phyloP scores from a whole-genome alignment of 2,329 filamentous ascomycete species.

The Ceratocystis colombiana region DNA sequence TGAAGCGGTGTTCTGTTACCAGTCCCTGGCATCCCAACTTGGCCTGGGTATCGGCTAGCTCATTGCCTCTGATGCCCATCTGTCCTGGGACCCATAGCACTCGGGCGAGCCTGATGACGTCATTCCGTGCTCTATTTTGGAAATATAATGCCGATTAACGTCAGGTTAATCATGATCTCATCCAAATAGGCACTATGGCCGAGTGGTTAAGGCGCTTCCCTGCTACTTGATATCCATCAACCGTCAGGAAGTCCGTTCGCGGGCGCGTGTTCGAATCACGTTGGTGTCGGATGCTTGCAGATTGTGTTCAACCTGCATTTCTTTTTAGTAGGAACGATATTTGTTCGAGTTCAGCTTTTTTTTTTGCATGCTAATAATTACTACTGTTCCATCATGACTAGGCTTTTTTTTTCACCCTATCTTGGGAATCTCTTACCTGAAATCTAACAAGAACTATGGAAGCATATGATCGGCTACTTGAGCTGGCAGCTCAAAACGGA shows the following conservation, averaged over 20 bases:
- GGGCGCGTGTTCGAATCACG: constrained; percentile 20
- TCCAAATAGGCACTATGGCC: constrained; percentile 22
- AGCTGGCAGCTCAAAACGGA: constrained; percentile 57
- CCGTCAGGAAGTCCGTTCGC: constrained; percentile 18
- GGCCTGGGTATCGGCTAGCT: too few species aligned
- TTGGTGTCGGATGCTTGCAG: constrained; percentile 19
- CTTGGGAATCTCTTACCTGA: not conserved
- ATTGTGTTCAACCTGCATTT: too few species aligned
- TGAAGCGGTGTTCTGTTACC: too few species aligned
- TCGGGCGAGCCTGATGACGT: not conserved
- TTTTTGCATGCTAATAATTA: not conserved
- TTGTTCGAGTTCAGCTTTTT: constrained; percentile 3
- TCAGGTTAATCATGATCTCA: too few species aligned
- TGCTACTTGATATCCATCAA: constrained; percentile 10
- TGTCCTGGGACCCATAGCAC: not conserved
- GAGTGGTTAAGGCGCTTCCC: constrained; percentile 26
- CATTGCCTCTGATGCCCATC: not conserved
- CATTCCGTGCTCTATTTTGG: too few species aligned
- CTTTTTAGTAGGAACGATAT: too few species aligned
- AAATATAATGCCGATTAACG: too few species aligned
- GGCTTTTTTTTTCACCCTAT: constrained; percentile 6
- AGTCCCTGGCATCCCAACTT: too few species aligned
- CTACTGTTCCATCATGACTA: not conserved
- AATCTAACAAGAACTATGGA: not conserved
- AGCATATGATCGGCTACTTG: constrained; percentile 43